Evolutionary conservation across 352 stramenopile genomes (phyloP), one percentile per base, ranked within the genome.

Genomic region (Globisporangium middletonii): DNA sequence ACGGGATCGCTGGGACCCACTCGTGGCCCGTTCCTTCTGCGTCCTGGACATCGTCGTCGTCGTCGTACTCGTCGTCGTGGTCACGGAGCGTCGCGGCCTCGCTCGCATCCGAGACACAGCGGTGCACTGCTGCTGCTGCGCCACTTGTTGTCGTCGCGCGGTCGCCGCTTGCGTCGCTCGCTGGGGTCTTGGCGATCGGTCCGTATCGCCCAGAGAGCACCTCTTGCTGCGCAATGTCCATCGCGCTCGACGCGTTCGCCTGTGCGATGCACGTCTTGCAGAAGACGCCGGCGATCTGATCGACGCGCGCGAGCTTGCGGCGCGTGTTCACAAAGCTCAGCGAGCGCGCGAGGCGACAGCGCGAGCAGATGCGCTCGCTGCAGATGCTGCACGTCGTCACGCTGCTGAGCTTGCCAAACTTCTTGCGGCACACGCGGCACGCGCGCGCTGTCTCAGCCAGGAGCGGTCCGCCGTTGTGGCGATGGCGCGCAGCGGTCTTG

Each of bases 261-360:
- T 50, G 43, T 3, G 62, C 50, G 38, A 69, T 57, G 42, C 69
- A 77, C 18, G 55, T 68, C 53, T 73, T 71, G 48, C 69, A 77
- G 19, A 76, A 72, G 8, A 50, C 46, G 2, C 56, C 64, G 12
- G 65, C 44, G 12, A 67, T 46, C 1, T 59, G 54, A 23, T 72
- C 49, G 16, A 72, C 49, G 50, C 47, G 6, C 43, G 35, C 35
- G 35, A 55, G n/a, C 41, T 49, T 30, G 51, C 11, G 12, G 26
- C 33, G 46, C 33, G 55, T 19, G 30, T 54, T 52, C 23, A 73
- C 62, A 46, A 64, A 73, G 35, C 48, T 57, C 33, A 76, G 62
- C 51, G 63, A 63, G 33, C 65, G 65, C 19, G 30, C 54, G 28
- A 64, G 55, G 6, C 64, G 62, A 27, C 68, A 76, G n/a, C 59